phyloP scores from a whole-genome alignment of 257 asterid species.

The Jacaranda mimosifolia region DNA sequence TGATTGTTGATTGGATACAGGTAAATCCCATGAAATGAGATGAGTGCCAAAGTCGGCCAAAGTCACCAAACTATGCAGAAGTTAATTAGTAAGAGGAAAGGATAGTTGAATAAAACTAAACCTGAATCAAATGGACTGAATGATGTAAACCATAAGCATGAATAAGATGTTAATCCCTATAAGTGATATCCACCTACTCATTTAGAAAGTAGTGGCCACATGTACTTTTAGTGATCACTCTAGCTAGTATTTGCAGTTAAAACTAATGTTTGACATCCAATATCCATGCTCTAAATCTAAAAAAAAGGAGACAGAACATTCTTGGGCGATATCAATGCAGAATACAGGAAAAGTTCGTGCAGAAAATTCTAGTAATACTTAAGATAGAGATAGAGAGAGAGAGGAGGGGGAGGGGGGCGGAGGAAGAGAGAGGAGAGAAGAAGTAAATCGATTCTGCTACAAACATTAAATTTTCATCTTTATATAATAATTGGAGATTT shows the following conservation, averaged over 20 bases:
- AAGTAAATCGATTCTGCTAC: background rate
- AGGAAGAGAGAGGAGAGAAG: no score
- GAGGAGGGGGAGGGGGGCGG: no score
- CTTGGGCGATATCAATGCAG: background rate
- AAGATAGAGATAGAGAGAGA: background rate
- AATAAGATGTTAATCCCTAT: background rate
- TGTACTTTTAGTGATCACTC: background rate
- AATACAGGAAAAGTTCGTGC: background rate
- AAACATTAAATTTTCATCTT: constrained; percentile 7
- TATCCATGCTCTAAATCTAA: constrained; percentile 3
- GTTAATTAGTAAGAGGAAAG: background rate
- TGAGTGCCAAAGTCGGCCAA: constrained; percentile 1
- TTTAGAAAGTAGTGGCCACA: constrained; percentile 1
- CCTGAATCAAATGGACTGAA: constrained; percentile 20
- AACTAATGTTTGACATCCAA: constrained; percentile 5
- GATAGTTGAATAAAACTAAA: background rate
- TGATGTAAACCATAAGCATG: constrained; percentile 10
- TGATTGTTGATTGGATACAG: constrained; percentile 18
- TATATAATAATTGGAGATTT: background rate
- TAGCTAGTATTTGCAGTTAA: background rate
- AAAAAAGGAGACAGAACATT: background rate
- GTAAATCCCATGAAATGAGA: background rate
- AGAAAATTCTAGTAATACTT: background rate
- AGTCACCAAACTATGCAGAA: background rate
- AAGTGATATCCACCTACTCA: background rate